Percentiles rank a stretch among this genome's conserved stretches.
phyloP scores from a whole-genome alignment of 805 yeast species.

The Saturnispora ahearnii region DNA sequence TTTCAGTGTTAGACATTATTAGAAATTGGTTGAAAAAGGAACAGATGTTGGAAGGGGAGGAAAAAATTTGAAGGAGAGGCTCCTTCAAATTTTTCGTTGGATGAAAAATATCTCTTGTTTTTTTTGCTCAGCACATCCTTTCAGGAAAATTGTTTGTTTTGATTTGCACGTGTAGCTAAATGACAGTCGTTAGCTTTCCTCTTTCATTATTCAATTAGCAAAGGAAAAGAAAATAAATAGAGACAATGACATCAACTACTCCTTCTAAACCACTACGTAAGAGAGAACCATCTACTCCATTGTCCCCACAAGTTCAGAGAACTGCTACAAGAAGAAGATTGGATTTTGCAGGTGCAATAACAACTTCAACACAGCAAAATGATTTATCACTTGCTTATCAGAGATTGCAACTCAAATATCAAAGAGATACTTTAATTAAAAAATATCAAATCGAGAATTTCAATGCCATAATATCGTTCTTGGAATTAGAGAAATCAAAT shows the following conservation, averaged over 20 bases:
- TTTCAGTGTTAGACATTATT: conserved; percentile 56
- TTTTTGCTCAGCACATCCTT: neutral
- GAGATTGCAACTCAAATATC: neutral
- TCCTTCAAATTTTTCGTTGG: neutral
- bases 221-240: neutral
- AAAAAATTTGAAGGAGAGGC: no score
- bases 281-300: conserved; percentile 1
- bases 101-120: neutral
- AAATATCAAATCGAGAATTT: neutral
- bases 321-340: neutral
- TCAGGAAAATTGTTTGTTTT: neutral
- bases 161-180: neutral
- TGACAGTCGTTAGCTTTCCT: neutral
- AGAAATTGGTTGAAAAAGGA: neutral
- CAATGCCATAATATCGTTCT: neutral
- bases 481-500: neutral
- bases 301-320: conserved; percentile 2
- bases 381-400: neutral
- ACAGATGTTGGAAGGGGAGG: no score
- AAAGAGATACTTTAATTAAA: neutral
- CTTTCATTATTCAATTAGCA: neutral
- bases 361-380: neutral
- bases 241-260: neutral
- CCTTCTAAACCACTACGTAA: neutral
- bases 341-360: neutral